Base-by-base conservation (phyloP, 208 protist genomes). In the Phytomonas francai region DNA sequence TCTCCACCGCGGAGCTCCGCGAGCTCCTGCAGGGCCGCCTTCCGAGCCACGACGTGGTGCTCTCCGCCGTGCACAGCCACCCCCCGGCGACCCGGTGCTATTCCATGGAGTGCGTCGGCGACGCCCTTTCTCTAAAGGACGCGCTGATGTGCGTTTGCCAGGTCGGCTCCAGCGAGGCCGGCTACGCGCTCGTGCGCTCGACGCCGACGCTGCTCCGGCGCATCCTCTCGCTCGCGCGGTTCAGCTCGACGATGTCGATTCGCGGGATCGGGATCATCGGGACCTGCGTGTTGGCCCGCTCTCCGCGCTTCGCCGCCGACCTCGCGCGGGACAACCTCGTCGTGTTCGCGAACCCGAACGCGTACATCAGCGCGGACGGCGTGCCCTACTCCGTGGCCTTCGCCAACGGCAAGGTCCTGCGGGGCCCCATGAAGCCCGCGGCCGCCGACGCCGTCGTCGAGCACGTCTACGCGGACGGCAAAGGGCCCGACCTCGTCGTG, bases 301-400 rank as follows among this genome's bases (percentile, higher is more conserved):
- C 78, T 11, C 74, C 63, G 65, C 79, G 79, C 25, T 80, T 74
- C 42, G 77, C 65, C 22, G 77, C 76, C 31, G 78, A 81, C 42
- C 59, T 93, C 39, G 29, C 58, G 32, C 72, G 71, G 42, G 68
- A 73, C 33, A 83, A 81, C 19, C 82, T 83, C 75, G 66, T 70
- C 33, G 80, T 93, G 3, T 32, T 89, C 28, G 65, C 80, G 62
- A 89, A 88, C 71, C 73, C 78, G 27, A 89, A 85, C 65, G 90
- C 88, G 62, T 96, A 96, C 79, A 82, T 84, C n/a, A 92, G 90
- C 62, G 80, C 76, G 9, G 84, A 88, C 29, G 90, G 90, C 33
- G 79, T 93, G 19, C 86, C 87, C n/a, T 96, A 93, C 67, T 79
- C 87, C 31, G 90, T 96, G 22, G 75, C 84, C 39, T 89, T 91